Conservation (phyloP, 2,329 filamentous ascomycete species). For the Tolypocladium album region DNA sequence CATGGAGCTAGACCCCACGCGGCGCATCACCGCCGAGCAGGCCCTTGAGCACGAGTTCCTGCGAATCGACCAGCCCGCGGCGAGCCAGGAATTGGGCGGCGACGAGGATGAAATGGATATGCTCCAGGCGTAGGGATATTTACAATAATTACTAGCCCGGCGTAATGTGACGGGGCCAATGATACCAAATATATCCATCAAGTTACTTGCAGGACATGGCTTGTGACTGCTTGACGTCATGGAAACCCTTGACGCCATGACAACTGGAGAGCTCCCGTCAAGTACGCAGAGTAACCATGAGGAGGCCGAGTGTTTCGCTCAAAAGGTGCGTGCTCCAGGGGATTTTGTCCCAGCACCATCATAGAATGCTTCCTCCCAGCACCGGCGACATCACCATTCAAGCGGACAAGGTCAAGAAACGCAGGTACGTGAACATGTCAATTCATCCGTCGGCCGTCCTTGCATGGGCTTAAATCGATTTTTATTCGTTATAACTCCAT, state of each 20-base stretch:
- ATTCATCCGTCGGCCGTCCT: neutral
- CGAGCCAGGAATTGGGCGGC: constrained; percentile 17
- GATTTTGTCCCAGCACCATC: neutral
- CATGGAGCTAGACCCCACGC: constrained; percentile 65
- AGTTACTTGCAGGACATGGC: neutral
- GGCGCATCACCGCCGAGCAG: constrained; percentile 63
- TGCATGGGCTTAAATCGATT: constrained; percentile 25
- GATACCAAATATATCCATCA: neutral
- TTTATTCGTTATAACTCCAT: constrained; percentile 29
- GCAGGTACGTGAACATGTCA: neutral
- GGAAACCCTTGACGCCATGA: neutral
- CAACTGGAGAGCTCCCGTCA: neutral
- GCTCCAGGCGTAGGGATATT: constrained; percentile 17
- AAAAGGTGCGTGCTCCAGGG: neutral
- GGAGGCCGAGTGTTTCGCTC: no score
- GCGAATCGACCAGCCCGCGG: constrained; percentile 14
- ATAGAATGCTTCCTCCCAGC: neutral
- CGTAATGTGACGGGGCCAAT: neutral
- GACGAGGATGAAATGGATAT: constrained; percentile 48
- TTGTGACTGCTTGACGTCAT: neutral
- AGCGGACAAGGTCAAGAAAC: neutral
- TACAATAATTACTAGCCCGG: neutral
- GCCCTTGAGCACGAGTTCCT: constrained; percentile 67
- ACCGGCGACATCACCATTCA: neutral
- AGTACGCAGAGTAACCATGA: neutral